Evolutionary conservation across 441 rosid species (phyloP).

Genomic region (Adansonia grandidieri): DNA sequence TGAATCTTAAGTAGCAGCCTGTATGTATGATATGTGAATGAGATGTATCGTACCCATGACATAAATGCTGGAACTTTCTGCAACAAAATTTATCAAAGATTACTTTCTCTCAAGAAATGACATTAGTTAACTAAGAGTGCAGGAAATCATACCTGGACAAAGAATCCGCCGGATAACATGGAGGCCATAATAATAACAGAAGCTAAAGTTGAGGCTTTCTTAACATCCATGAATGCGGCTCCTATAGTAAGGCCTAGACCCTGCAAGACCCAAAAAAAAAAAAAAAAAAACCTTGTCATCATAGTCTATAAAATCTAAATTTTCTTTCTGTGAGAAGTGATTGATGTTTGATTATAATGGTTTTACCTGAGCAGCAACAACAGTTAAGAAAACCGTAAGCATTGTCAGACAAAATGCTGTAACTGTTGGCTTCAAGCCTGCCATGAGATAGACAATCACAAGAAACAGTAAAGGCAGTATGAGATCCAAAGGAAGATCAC

Average conservation of each 20-base stretch:
- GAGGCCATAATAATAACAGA: constrained; percentile 36
- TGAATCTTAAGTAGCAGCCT: constrained; percentile 41
- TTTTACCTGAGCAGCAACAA: constrained; percentile 31
- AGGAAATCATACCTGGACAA: constrained; percentile 29
- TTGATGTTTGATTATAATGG: neutral
- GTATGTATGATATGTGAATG: constrained; percentile 40
- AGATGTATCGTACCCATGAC: constrained; percentile 40
- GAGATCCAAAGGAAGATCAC: constrained; percentile 44
- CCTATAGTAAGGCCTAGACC: constrained; percentile 43
- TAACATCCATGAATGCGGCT: constrained; percentile 42
- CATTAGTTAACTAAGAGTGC: neutral
- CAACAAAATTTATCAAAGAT: constrained; percentile 8
- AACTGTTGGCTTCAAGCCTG: constrained; percentile 29
- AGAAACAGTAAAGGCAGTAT: constrained; percentile 36
- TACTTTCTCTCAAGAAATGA: neutral
- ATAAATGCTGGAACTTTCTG: constrained; percentile 45
- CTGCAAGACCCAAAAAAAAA: constrained; percentile 11
- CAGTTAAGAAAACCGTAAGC: constrained; percentile 38
- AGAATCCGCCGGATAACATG: constrained; percentile 42
- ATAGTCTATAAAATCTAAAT: neutral
- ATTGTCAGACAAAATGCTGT: constrained; percentile 29
- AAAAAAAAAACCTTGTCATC: neutral
- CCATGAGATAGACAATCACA: constrained; percentile 35
- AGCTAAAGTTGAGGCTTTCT: constrained; percentile 38
- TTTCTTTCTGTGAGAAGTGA: neutral